Percentiles rank a stretch among this genome's conserved stretches.
phyloP scores from a whole-genome alignment of 345 rosid genomes.

The Eucalyptus shirleyi region DNA sequence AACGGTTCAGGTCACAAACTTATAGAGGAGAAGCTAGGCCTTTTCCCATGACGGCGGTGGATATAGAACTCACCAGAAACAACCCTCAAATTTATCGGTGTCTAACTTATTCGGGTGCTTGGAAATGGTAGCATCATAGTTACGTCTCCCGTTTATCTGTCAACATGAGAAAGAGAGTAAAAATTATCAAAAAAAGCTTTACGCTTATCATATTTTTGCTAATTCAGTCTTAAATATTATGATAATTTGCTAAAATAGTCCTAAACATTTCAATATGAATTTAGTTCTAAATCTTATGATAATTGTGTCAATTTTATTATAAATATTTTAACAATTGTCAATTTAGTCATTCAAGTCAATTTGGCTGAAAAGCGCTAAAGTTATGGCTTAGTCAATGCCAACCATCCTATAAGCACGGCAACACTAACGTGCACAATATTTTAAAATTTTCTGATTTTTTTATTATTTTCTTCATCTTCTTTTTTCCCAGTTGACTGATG shows the following conservation, averaged over 20 bases:
- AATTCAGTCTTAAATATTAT: too few species aligned
- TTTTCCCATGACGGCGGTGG: too few species aligned
- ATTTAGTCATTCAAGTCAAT: background rate
- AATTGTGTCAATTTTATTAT: too few species aligned
- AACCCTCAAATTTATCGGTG: background rate
- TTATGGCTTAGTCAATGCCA: background rate
- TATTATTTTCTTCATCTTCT: too few species aligned
- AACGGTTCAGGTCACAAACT: background rate
- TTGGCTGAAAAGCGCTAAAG: too few species aligned
- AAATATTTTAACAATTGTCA: too few species aligned
- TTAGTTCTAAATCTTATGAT: too few species aligned
- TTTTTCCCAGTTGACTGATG: too few species aligned
- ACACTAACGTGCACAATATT: background rate
- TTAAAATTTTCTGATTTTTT: too few species aligned
- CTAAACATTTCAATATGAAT: too few species aligned
- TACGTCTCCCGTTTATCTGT: background rate
- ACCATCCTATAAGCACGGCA: accelerated
- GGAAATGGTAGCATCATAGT: background rate
- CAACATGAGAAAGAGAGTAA: background rate
- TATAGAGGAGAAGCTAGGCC: background rate
- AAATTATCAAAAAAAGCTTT: background rate
- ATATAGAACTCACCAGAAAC: background rate
- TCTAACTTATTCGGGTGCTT: background rate
- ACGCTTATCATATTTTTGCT: too few species aligned
- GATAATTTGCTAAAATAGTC: too few species aligned